Evolutionary conservation across 805 yeast species (phyloP).

Genomic region (Spathaspora boniae): DNA sequence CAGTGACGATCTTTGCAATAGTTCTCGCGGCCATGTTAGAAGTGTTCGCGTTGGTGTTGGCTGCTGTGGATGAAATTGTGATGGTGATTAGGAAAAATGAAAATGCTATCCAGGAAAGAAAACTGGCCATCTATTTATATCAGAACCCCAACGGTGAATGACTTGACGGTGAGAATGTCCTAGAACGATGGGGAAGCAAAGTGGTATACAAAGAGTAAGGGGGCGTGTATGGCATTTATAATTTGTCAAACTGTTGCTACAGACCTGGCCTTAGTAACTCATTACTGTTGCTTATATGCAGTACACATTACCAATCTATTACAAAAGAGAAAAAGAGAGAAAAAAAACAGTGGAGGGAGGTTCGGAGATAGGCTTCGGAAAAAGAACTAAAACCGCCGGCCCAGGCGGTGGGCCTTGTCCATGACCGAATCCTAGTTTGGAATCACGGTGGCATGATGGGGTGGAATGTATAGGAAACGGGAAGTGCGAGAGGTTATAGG

Average conservation of each 20-base stretch:
- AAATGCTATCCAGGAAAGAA: slow-evolving; percentile 2
- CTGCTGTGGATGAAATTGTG: slow-evolving; percentile 4
- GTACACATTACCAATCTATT: slow-evolving; percentile 1
- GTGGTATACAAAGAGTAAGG: background rate
- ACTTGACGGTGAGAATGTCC: background rate
- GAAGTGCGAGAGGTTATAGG: too few species aligned
- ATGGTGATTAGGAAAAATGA: slow-evolving; percentile 6
- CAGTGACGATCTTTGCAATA: slow-evolving; percentile 34
- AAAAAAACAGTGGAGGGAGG: too few species aligned
- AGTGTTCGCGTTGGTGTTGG: slow-evolving; percentile 2
- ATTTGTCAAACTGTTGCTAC: background rate
- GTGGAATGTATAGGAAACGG: too few species aligned
- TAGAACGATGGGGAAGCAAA: background rate
- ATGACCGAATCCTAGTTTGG: too few species aligned
- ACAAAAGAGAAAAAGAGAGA: background rate
- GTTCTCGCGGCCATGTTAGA: slow-evolving; percentile 23
- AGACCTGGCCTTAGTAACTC: background rate
- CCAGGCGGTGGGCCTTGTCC: too few species aligned
- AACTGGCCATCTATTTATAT: slow-evolving; percentile 10
- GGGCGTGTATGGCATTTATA: background rate
- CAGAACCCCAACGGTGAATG: too few species aligned
- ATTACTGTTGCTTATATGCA: background rate
- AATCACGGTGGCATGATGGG: too few species aligned
- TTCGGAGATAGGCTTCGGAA: too few species aligned
- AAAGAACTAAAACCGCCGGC: too few species aligned